A percentile compares a stretch with the other conserved stretches of the same genome.
These are phyloP conservation scores for Croton setiger DNA, from an alignment of 441 rosid species.

Conservation along the genomic window DNA sequence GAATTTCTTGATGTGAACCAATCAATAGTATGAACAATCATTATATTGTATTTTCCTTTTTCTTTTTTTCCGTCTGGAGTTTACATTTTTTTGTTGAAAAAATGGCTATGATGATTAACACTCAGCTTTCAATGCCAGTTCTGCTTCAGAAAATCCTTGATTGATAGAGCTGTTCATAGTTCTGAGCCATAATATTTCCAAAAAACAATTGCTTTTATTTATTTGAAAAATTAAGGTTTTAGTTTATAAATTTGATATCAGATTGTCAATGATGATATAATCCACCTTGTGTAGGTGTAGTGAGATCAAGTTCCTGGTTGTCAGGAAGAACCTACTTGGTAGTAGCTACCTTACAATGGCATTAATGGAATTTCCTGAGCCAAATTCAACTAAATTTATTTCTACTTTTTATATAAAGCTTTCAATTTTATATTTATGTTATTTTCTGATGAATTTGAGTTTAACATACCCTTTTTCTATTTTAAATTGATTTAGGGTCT, in stretches of 20 bases:
- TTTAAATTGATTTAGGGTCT: conserved; percentile 18
- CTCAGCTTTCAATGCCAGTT: conserved; percentile 83
- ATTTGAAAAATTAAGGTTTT: not conserved
- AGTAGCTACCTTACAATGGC: conserved; percentile 43
- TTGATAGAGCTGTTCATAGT: conserved; percentile 61
- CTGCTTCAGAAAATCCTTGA: conserved; percentile 96
- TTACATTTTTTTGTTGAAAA: not conserved
- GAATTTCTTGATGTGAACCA: conserved; percentile 97
- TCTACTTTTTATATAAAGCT: not conserved
- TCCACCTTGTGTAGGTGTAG: conserved; percentile 48
- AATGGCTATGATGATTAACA: conserved; percentile 54
- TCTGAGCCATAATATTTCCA: conserved; percentile 38
- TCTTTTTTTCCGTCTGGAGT: not conserved
- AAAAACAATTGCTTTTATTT: not conserved
- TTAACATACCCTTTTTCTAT: conserved; percentile 34
- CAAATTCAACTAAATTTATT: not conserved
- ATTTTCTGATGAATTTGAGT: conserved; percentile 21
- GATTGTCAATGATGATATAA: conserved; percentile 33
- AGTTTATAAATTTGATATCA: too few species aligned
- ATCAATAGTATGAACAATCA: not conserved
- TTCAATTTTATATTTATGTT: not conserved
- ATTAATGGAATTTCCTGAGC: conserved; percentile 39
- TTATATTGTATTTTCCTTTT: not conserved
- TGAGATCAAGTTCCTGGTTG: conserved; percentile 56
- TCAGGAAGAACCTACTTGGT: conserved; percentile 69